phyloP scores from a whole-genome alignment of 345 rosid species.

The Rhodamnia rubescens region DNA sequence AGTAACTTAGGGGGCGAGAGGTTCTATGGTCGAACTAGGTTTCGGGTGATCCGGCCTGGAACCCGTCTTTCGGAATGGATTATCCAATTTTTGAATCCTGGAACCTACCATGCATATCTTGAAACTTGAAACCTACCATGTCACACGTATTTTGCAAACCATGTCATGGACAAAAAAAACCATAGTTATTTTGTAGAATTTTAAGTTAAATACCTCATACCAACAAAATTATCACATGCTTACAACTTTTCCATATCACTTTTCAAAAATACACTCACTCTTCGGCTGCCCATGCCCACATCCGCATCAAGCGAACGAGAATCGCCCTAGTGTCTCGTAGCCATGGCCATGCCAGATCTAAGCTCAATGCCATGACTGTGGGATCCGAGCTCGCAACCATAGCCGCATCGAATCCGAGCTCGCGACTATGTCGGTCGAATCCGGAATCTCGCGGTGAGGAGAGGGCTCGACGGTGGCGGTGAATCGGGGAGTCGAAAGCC shows the following conservation, averaged over 20 bases:
- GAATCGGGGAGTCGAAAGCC: not conserved
- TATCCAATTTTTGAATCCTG: too few relatives aligned
- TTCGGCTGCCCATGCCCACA: not conserved
- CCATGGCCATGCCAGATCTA: not conserved
- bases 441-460: not conserved
- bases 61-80: too few relatives aligned
- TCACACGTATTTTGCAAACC: too few relatives aligned
- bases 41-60: too few relatives aligned
- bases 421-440: not conserved
- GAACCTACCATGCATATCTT: too few relatives aligned
- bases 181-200: not conserved
- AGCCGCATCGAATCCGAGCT: not conserved
- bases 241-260: too few relatives aligned
- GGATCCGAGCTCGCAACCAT: not conserved
- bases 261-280: too few relatives aligned
- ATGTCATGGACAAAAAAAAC: not conserved
- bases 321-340: not conserved
- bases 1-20: not conserved
- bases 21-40: too few relatives aligned
- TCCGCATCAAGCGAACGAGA: not conserved
- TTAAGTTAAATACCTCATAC: not conserved
- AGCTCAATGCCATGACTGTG: not conserved
- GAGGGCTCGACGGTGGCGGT: not conserved
- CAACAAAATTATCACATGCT: not conserved
- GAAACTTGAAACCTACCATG: too few relatives aligned